A percentile compares a stretch with the other conserved stretches of the same genome.
phyloP scores from a whole-genome alignment of 768 basidiomycete species.

The Daedaleopsis nitida region DNA sequence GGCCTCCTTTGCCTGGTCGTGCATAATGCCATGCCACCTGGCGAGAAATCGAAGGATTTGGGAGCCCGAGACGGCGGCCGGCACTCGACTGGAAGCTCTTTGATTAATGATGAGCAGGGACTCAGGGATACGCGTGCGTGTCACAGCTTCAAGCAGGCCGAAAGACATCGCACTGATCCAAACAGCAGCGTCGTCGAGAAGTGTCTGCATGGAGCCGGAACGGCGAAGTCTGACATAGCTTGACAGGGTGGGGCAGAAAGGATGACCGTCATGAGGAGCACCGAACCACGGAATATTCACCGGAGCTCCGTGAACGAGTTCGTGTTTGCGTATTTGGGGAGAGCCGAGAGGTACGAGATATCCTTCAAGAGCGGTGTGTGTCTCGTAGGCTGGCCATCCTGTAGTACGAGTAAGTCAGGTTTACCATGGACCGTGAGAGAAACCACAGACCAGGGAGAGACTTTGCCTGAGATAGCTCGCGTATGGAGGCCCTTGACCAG shows the following conservation, averaged over 20 bases:
- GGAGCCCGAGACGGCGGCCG: not conserved
- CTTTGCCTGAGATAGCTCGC: not conserved
- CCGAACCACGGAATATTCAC: conserved; percentile 8
- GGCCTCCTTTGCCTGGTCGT: not conserved
- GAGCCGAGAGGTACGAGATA: not conserved
- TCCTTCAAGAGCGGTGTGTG: too few relatives aligned
- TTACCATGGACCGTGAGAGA: too few relatives aligned
- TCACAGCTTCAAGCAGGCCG: conserved; percentile 7
- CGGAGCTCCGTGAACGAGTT: not conserved
- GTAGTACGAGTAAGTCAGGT: too few relatives aligned
- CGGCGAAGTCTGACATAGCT: not conserved
- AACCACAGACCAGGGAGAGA: not conserved
- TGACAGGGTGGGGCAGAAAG: not conserved
- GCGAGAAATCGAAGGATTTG: not conserved
- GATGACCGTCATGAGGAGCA: not conserved
- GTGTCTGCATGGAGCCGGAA: not conserved
- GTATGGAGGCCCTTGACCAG: not conserved
- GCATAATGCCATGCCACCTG: not conserved
- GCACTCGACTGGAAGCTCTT: not conserved
- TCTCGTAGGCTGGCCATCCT: too few relatives aligned
- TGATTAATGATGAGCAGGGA: not conserved
- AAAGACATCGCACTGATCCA: conserved; percentile 14
- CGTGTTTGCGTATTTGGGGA: not conserved
- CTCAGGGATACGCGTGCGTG: conserved; percentile 2
- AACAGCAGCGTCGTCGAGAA: conserved; percentile 5